Evolutionary conservation across 2,329 filamentous ascomycete species (phyloP).

Genomic region (Colletotrichum somersetense): DNA sequence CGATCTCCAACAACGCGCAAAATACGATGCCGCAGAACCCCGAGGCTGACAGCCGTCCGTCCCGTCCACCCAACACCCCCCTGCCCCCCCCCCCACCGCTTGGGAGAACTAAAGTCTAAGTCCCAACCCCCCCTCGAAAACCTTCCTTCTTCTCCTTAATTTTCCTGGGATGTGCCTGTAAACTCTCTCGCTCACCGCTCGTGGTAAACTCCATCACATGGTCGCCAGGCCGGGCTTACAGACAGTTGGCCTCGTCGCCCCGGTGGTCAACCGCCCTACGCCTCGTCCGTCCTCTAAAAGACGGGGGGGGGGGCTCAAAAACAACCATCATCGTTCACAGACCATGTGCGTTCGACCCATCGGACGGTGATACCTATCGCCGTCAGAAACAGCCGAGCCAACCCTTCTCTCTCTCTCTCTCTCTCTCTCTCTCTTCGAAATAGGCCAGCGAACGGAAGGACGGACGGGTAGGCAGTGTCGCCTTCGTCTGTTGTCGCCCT

Average conservation of each 20-base stretch:
- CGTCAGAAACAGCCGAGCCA: not conserved
- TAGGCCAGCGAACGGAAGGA: not conserved
- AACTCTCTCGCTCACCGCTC: not conserved
- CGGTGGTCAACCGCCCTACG: not conserved
- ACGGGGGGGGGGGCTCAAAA: not conserved
- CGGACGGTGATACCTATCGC: slow-evolving; percentile 3
- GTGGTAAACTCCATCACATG: not conserved
- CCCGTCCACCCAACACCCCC: not conserved
- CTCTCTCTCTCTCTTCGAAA: not conserved
- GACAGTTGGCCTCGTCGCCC: too few species aligned
- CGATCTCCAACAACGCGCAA: not conserved
- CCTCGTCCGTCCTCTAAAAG: not conserved
- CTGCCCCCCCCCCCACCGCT: not conserved
- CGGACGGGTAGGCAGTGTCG: not conserved
- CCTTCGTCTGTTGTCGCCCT: not conserved
- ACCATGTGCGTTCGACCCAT: not conserved
- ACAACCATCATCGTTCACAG: not conserved
- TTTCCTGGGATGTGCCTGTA: not conserved
- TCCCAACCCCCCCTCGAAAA: not conserved
- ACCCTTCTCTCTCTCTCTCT: not conserved
- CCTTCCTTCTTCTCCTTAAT: not conserved
- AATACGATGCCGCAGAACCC: not conserved
- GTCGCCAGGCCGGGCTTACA: not conserved
- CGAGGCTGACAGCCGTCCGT: not conserved
- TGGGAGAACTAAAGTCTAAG: not conserved